Percentiles rank a stretch among this genome's conserved stretches.
phyloP scores from a whole-genome alignment of 2,329 filamentous ascomycete species.

The Neoarthrinium moseri region DNA sequence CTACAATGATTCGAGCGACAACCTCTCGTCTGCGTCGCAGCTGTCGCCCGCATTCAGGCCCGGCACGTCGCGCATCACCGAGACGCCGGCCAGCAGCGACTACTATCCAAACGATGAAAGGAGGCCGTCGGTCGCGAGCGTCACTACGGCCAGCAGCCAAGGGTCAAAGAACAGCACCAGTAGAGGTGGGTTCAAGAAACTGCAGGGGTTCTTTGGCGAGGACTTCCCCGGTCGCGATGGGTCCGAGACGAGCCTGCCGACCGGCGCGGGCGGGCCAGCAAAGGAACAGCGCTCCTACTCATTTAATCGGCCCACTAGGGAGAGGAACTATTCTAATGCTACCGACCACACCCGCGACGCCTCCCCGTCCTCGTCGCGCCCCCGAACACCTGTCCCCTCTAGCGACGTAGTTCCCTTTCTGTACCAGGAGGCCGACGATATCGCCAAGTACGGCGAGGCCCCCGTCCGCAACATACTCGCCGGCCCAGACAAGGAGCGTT shows the following conservation, averaged over 20 bases:
- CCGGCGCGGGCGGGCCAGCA: constrained; percentile 40
- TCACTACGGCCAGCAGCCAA: constrained; percentile 80
- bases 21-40: constrained; percentile 60
- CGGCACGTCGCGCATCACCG: constrained; percentile 27
- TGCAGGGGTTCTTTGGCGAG: constrained; percentile 91
- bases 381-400: constrained; percentile 79
- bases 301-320: constrained; percentile 62
- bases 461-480: constrained; percentile 70
- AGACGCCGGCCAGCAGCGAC: constrained; percentile 51
- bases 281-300: constrained; percentile 65
- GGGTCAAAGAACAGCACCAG: constrained; percentile 74
- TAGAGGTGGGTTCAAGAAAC: constrained; percentile 73
- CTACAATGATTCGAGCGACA: constrained; percentile 75
- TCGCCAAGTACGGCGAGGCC: constrained; percentile 74
- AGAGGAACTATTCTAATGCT: constrained; percentile 78
- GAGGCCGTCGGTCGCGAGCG: constrained; percentile 83
- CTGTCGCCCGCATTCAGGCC: constrained; percentile 69
- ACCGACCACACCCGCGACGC: constrained; percentile 71
- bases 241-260: constrained; percentile 67
- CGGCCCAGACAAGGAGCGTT: constrained; percentile 69
- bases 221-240: constrained; percentile 75
- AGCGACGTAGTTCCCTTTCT: constrained; percentile 97
- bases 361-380: constrained; percentile 74
- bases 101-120: constrained; percentile 70
- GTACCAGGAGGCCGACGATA: constrained; percentile 83